A percentile compares a stretch with the other conserved stretches of the same genome.
These are phyloP conservation scores for Microdochium trichocladiopsis DNA, from an alignment of 2,329 filamentous ascomycete genomes.

Conservation along the genomic window DNA sequence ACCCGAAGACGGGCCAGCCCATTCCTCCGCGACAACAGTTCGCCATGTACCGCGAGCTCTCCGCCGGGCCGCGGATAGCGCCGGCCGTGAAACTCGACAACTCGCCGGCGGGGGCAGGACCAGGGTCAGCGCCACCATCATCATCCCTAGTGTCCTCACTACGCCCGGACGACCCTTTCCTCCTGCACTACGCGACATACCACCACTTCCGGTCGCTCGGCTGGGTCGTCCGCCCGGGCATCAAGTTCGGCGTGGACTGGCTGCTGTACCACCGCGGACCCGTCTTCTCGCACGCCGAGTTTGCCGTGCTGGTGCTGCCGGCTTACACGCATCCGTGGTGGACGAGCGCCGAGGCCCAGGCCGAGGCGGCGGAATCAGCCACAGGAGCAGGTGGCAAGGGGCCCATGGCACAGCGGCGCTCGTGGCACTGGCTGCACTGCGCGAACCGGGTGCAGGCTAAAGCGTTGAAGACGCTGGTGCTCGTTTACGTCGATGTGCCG, in stretches of 20 bases:
- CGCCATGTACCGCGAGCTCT: slow-evolving; percentile 59
- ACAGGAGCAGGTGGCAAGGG: background rate
- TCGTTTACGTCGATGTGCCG: slow-evolving; percentile 89
- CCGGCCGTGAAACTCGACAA: background rate
- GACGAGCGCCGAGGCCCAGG: slow-evolving; percentile 42
- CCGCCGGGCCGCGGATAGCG: slow-evolving; percentile 15
- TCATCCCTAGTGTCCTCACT: background rate
- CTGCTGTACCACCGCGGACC: slow-evolving; percentile 91
- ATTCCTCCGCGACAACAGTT: slow-evolving; percentile 54
- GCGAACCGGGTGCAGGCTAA: slow-evolving; percentile 85
- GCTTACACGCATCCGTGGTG: slow-evolving; percentile 73
- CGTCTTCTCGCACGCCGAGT: slow-evolving; percentile 92
- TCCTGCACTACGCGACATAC: slow-evolving; percentile 82
- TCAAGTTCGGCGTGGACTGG: slow-evolving; percentile 94
- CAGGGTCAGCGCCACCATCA: background rate
- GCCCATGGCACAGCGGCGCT: slow-evolving; percentile 35
- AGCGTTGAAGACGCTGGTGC: slow-evolving; percentile 80
- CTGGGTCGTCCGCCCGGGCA: slow-evolving; percentile 86
- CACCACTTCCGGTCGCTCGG: slow-evolving; percentile 94
- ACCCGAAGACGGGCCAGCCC: slow-evolving; percentile 33
- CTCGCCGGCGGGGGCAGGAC: no score
- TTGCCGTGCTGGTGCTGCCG: slow-evolving; percentile 77
- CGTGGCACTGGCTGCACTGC: slow-evolving; percentile 82
- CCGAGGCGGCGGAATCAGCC: slow-evolving; percentile 19
- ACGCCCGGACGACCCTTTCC: slow-evolving; percentile 70